Evolutionary conservation across 495 filamentous ascomycete genomes (phyloP), one percentile per base, ranked within the genome.

Genomic region (Friedmanniomyces simplex): DNA sequence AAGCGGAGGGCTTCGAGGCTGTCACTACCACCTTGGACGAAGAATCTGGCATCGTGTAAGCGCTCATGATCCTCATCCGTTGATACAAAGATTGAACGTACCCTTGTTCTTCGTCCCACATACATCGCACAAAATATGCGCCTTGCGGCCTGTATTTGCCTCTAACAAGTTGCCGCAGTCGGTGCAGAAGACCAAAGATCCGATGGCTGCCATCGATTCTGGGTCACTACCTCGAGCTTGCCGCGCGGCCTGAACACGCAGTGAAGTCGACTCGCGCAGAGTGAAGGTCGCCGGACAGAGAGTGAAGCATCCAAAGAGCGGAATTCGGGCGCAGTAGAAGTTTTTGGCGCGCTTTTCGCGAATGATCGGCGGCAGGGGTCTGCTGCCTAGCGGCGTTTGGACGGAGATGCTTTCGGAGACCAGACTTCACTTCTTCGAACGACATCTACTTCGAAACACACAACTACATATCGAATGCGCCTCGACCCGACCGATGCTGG

Each of bases 111-210:
- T 76, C 28, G 86, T 77, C 47, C 88, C 88, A 71, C 93, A 98
- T 63, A 90, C 83, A 63, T 85, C 83, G 75, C 91, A 98, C 60
- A 76, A 73, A 22, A 98, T 71, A 54, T 86, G 81, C 16, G 83
- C 84, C 66, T 88, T 84, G 54, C 80, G 80, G 39, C 88, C 87
- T 49, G 84, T 82, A 22, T 87, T 87, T 22, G 81, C 78, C 24
- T 93, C 88, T 45, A 98, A 79, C 1, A 96, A 78, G 70, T 95
- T 91, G 49, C 91, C 91, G 69, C 61, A 60, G 68, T 90, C 88
- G 18, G 82, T 89, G 73, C 93, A 96, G 73, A 98, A 98, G 41
- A 96, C 82, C 30, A 96, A 76, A 30, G 89, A 93, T 24, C 89
- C 91, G 59, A 96, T 87, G 11, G 84, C 81, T 57, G 91, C 83